Percentiles rank a stretch among this genome's conserved stretches.
These are phyloP conservation scores for Papiliotrema fonsecae DNA, from an alignment of 1,284 basidiomycete genomes.

Conservation along the genomic window DNA sequence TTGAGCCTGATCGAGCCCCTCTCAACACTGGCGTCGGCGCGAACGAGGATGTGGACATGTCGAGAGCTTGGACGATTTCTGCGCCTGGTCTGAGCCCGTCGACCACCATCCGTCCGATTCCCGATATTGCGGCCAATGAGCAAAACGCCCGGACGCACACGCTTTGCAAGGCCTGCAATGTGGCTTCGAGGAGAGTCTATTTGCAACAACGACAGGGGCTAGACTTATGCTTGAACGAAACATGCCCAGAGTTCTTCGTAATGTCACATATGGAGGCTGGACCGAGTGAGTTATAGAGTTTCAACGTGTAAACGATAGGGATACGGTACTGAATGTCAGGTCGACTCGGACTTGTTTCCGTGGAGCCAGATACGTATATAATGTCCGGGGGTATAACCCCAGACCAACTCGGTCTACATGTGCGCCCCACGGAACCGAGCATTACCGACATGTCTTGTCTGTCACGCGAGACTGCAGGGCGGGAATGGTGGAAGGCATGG, in stretches of 20 bases:
- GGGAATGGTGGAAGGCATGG: constrained; percentile 37
- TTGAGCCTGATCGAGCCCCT: constrained; percentile 4
- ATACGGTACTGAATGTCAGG: background rate
- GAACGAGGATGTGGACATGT: too few species aligned
- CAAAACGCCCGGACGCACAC: too few species aligned
- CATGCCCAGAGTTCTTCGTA: constrained; percentile 18
- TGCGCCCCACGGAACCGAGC: constrained; percentile 2
- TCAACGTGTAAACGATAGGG: background rate
- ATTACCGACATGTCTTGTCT: background rate
- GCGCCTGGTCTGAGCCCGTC: too few species aligned
- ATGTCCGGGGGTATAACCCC: constrained; percentile 2
- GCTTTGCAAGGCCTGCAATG: too few species aligned
- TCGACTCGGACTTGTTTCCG: background rate
- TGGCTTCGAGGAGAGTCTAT: too few species aligned
- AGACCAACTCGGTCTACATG: background rate
- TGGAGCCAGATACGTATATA: too few species aligned
- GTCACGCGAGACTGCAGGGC: constrained; percentile 9
- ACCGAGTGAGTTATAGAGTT: too few species aligned
- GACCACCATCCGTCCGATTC: too few species aligned
- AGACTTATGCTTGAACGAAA: constrained; percentile 31
- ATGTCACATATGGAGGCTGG: background rate
- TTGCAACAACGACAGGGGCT: too few species aligned
- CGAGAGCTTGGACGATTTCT: too few species aligned
- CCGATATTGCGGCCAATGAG: too few species aligned
- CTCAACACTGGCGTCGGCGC: too few species aligned